Evolutionary conservation across 148 eudicot genomes (phyloP).

Genomic region (Diospyros kaki): DNA sequence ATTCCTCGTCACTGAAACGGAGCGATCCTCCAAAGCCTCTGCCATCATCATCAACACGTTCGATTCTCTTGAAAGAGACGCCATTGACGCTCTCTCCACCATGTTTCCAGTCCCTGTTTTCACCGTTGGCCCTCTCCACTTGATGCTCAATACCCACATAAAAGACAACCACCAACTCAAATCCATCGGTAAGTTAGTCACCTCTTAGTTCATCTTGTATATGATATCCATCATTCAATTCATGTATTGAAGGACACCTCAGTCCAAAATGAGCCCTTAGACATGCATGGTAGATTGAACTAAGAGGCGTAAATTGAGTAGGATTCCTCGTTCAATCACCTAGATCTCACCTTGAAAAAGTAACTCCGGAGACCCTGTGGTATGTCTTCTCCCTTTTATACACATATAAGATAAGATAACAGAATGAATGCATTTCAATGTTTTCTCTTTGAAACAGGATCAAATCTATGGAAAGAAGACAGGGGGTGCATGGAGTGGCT

Average conservation of each 20-base stretch:
- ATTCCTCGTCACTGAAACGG: constrained; percentile 14
- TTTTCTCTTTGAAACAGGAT: neutral
- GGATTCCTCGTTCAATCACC: too few species aligned
- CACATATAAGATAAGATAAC: too few species aligned
- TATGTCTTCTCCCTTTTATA: too few species aligned
- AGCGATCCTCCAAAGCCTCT: constrained; percentile 23
- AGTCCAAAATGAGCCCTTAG: too few species aligned
- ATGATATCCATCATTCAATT: too few species aligned
- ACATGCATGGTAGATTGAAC: too few species aligned
- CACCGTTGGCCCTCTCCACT: constrained; percentile 40
- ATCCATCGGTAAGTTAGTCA: constrained; percentile 9
- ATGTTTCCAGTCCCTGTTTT: constrained; percentile 27
- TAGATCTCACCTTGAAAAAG: too few species aligned
- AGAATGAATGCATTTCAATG: too few species aligned
- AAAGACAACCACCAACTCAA: constrained; percentile 16
- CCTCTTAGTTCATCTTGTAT: too few species aligned
- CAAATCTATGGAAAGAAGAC: constrained; percentile 60
- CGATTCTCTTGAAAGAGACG: constrained; percentile 39
- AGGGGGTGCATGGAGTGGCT: constrained; percentile 45
- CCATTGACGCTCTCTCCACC: constrained; percentile 26
- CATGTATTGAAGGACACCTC: too few species aligned
- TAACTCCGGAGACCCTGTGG: too few species aligned
- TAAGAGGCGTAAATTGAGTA: too few species aligned
- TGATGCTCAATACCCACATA: constrained; percentile 19
- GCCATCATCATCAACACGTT: constrained; percentile 53